Conservation (phyloP, 2,329 filamentous ascomycete genomes). For the Penicillium italicum region DNA sequence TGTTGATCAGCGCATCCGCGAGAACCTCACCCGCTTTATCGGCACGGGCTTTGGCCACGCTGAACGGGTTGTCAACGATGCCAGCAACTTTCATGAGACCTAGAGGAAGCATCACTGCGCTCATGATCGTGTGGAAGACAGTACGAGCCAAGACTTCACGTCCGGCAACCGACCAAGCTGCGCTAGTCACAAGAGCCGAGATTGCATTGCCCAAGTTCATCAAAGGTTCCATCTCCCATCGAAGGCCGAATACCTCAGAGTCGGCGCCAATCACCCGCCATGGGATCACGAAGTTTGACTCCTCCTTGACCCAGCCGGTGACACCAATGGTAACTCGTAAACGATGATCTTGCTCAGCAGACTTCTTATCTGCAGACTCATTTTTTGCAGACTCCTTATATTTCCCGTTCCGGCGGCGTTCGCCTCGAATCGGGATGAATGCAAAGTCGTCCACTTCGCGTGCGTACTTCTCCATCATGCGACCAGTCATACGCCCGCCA, state of each 20-base stretch:
- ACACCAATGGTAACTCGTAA: conserved; percentile 80
- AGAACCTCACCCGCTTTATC: conserved; percentile 77
- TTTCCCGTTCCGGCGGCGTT: conserved; percentile 41
- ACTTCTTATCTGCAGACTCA: conserved; percentile 41
- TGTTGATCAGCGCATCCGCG: conserved; percentile 77
- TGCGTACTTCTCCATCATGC: conserved; percentile 84
- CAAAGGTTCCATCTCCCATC: conserved; percentile 77
- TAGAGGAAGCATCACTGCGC: conserved; percentile 66
- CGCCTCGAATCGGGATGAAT: conserved; percentile 68
- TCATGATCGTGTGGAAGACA: conserved; percentile 63
- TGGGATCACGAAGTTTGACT: conserved; percentile 67
- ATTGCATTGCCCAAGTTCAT: conserved; percentile 74
- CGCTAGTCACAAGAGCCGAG: conserved; percentile 70
- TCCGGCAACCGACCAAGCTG: conserved; percentile 73
- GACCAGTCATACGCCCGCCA: conserved; percentile 73
- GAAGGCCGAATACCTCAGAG: conserved; percentile 75
- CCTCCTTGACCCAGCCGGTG: conserved; percentile 73
- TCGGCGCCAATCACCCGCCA: conserved; percentile 73
- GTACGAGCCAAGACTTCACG: conserved; percentile 70
- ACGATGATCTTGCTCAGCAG: conserved; percentile 55
- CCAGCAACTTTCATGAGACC: conserved; percentile 63
- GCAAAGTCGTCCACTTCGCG: conserved; percentile 86
- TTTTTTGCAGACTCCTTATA: conserved; percentile 43
- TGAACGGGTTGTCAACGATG: conserved; percentile 78
- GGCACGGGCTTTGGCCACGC: conserved; percentile 68